Percentiles rank a stretch among this genome's conserved stretches.
Conservation (phyloP, 148 eudicot species). For the Silene conica region DNA sequence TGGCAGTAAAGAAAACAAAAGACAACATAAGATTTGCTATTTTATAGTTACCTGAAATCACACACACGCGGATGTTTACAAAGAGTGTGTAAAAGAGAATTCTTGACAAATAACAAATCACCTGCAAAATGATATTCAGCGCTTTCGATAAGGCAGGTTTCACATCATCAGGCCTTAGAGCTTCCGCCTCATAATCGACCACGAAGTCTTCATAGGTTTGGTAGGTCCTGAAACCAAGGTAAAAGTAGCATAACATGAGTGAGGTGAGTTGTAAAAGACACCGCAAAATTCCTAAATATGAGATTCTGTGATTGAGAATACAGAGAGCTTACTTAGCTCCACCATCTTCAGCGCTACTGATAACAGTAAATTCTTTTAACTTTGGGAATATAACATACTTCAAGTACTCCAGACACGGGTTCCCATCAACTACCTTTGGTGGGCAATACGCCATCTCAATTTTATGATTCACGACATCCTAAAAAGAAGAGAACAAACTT, state of each 20-base stretch:
- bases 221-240: constrained; percentile 48
- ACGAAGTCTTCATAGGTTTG: constrained; percentile 51
- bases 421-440: constrained; percentile 53
- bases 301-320: background rate
- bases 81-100: background rate
- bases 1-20: constrained; percentile 5
- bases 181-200: constrained; percentile 63
- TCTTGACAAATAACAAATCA: constrained; percentile 16
- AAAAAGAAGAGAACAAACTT: constrained; percentile 13
- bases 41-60: background rate
- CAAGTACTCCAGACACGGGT: constrained; percentile 85
- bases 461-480: constrained; percentile 76
- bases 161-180: constrained; percentile 67
- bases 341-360: constrained; percentile 62
- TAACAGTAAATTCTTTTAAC: constrained; percentile 68
- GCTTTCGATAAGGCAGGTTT: constrained; percentile 78
- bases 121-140: constrained; percentile 75
- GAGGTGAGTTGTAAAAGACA: background rate
- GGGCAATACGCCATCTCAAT: constrained; percentile 93
- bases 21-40: background rate
- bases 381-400: constrained; percentile 76
- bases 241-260: background rate
- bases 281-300: background rate
- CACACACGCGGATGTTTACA: background rate
- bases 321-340: constrained; percentile 64